These are phyloP conservation scores for Phytopythium ostracodes DNA, from an alignment of 352 stramenopile genomes.

Conservation along the genomic window DNA sequence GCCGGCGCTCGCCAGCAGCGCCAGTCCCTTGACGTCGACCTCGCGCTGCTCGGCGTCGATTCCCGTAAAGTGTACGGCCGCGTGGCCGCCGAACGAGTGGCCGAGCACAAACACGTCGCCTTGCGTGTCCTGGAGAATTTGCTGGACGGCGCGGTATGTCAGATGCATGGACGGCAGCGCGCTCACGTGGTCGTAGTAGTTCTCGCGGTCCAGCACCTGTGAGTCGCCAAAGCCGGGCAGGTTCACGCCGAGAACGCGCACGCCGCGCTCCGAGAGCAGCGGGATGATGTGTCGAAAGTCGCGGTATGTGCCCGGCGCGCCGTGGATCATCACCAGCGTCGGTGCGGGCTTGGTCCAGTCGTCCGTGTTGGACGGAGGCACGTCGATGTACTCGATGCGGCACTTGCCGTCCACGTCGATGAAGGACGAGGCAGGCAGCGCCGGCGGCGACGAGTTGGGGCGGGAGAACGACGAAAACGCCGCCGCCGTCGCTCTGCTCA, in stretches of 20 bases:
- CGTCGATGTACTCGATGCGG: slow-evolving; percentile 42
- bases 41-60: slow-evolving; percentile 25
- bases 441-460: not conserved
- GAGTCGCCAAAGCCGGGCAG: slow-evolving; percentile 56
- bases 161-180: slow-evolving; percentile 27
- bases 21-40: slow-evolving; percentile 38
- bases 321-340: slow-evolving; percentile 64
- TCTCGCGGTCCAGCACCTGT: slow-evolving; percentile 25
- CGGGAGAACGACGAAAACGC: not conserved
- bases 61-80: slow-evolving; percentile 40
- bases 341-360: slow-evolving; percentile 7
- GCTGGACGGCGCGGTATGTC: slow-evolving; percentile 36
- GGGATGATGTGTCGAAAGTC: slow-evolving; percentile 70
- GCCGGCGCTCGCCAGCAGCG: slow-evolving; percentile 43
- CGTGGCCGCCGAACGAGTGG: slow-evolving; percentile 65
- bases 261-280: slow-evolving; percentile 27
- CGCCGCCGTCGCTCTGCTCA: not conserved
- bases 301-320: slow-evolving; percentile 51
- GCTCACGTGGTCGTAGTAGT: slow-evolving; percentile 41
- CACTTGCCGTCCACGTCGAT: slow-evolving; percentile 37
- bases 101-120: slow-evolving; percentile 48
- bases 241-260: slow-evolving; percentile 58
- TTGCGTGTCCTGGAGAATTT: slow-evolving; percentile 22
- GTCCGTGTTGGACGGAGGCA: slow-evolving; percentile 9
- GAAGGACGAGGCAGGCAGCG: slow-evolving; percentile 22